phyloP scores from a whole-genome alignment of 345 rosid genomes.

The Ceriops zippeliana region DNA sequence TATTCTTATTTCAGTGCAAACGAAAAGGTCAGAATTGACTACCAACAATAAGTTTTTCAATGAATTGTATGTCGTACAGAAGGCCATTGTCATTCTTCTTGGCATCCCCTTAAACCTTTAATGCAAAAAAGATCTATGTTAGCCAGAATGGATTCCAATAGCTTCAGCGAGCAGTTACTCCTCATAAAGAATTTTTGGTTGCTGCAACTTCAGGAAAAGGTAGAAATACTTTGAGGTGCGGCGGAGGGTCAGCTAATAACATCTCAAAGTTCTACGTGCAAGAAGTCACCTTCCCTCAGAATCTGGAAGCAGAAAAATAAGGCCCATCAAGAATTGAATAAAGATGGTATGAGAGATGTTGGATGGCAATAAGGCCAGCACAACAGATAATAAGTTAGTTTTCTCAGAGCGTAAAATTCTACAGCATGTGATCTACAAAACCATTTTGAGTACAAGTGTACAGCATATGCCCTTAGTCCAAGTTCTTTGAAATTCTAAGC shows the following conservation, averaged over 20 bases:
- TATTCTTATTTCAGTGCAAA: constrained; percentile 30
- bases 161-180: constrained; percentile 18
- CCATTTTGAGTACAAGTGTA: too few species aligned
- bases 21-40: constrained; percentile 23
- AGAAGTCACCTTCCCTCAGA: constrained; percentile 31
- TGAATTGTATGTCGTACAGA: constrained; percentile 13
- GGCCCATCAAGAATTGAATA: constrained; percentile 5
- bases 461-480: too few species aligned
- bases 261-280: constrained; percentile 27
- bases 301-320: constrained; percentile 39
- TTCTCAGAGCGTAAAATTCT: not conserved
- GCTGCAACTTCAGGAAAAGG: constrained; percentile 38
- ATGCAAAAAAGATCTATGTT: constrained; percentile 13
- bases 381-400: not conserved
- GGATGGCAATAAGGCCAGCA: not conserved
- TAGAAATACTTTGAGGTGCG: constrained; percentile 30
- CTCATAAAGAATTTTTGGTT: constrained; percentile 25
- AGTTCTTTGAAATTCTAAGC: too few species aligned
- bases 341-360: not conserved
- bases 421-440: not conserved
- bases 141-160: constrained; percentile 13
- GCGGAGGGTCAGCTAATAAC: constrained; percentile 17
- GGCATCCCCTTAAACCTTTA: constrained; percentile 19
- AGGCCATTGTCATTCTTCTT: constrained; percentile 15
- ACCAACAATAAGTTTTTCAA: constrained; percentile 13